Evolutionary conservation across 2,329 filamentous ascomycete species (phyloP), one percentile per base, ranked within the genome.

Genomic region (Emmonsiellopsis sp.): DNA sequence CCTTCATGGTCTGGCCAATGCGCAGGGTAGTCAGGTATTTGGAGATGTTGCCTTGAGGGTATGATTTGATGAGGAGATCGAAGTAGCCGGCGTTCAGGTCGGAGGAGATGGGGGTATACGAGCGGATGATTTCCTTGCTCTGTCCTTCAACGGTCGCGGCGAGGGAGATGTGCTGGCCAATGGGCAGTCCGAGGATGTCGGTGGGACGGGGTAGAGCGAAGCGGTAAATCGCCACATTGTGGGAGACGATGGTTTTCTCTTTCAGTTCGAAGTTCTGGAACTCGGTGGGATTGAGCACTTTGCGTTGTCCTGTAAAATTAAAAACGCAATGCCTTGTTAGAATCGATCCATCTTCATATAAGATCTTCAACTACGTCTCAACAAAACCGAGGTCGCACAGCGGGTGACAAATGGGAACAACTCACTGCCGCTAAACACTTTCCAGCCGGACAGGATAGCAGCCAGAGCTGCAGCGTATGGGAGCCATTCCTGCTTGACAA

Each of bases 211-310:
- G 91, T 41, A 98, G 87, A 60, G 81, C 80, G 77, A 97, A 96
- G 67, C 93, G 90, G 79, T 97, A 98, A 76, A 98, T 95, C 72
- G 92, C 91, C 56, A 95, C 92, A 79, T 98, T 98, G 82, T 97
- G 93, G 34, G 92, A 95, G 66, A 97, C 85, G 61, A 94, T 81
- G 11, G 86, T 97, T 82, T 96, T 97, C 73, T 97, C 89, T 72
- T 87, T 85, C 63, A 98, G 85, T 70, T 89, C 85, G 68, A 96
- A 96, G 55, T 95, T 82, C 71, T 96, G 90, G 81, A 95, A 96
- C 50, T 80, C 79, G 62, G 85, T 83, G 34, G 91, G 89, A 76
- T 92, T 92, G 63, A 98, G 82, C 59, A 93, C 85, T 73, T 88
- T 90, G 71, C 85, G 83, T 58, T 84, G 79, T 68, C 84, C 89